These are phyloP conservation scores for Sarocladiaceae sp. DNA, from an alignment of 2,329 filamentous ascomycete genomes.

Conservation along the genomic window DNA sequence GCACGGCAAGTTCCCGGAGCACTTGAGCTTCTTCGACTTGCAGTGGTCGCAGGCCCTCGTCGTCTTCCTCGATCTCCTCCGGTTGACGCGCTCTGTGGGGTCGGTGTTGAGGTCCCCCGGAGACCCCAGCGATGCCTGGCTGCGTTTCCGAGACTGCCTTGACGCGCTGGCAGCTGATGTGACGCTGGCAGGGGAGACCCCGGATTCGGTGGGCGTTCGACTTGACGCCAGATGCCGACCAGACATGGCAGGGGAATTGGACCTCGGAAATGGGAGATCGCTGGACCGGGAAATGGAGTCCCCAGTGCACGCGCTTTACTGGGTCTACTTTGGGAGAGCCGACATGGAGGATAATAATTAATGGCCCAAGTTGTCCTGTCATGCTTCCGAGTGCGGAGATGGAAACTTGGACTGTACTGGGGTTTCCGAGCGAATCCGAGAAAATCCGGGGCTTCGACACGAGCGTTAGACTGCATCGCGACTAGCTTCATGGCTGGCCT, in stretches of 20 bases:
- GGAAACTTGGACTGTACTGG: too few relatives aligned
- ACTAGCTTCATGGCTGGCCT: too few relatives aligned
- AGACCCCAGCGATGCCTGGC: neutral
- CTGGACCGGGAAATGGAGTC: too few relatives aligned
- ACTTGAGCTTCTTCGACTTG: slow-evolving; percentile 31
- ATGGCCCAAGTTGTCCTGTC: too few relatives aligned
- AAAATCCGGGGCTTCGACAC: too few relatives aligned
- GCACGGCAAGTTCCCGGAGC: slow-evolving; percentile 30
- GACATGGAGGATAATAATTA: too few relatives aligned
- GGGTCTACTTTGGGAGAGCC: too few relatives aligned
- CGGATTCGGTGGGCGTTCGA: neutral
- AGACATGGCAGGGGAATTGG: neutral
- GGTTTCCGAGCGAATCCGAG: too few relatives aligned
- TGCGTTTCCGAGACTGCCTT: slow-evolving; percentile 4
- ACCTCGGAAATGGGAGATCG: too few relatives aligned
- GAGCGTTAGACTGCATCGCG: too few relatives aligned
- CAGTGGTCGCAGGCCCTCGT: slow-evolving; percentile 32
- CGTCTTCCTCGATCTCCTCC: slow-evolving; percentile 21
- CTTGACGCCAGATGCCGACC: neutral
- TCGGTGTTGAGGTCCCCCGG: neutral
- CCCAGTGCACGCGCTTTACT: too few relatives aligned
- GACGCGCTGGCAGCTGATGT: neutral
- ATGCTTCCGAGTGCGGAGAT: too few relatives aligned
- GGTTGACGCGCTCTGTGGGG: neutral
- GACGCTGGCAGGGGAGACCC: slow-evolving; percentile 1